phyloP scores from a whole-genome alignment of 2,329 filamentous ascomycete genomes.

The Cercospora berteroae region DNA sequence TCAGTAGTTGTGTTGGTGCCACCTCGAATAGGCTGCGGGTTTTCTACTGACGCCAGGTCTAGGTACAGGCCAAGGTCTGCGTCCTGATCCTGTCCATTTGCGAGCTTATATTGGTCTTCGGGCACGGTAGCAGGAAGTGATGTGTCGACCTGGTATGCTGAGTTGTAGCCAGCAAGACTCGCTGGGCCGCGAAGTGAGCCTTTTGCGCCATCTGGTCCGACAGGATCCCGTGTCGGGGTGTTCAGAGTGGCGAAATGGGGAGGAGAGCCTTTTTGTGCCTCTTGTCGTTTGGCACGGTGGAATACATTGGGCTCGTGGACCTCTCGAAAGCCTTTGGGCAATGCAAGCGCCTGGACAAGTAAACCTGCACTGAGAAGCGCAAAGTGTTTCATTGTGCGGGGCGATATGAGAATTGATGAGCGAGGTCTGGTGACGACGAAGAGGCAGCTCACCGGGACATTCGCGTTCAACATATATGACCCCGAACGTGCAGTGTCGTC shows the following conservation, averaged over 20 bases:
- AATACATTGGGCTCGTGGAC: constrained; percentile 6
- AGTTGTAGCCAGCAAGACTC: constrained; percentile 37
- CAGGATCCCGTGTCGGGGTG: constrained; percentile 13
- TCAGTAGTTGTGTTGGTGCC: constrained; percentile 41
- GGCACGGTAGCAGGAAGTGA: constrained; percentile 37
- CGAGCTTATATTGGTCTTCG: constrained; percentile 39
- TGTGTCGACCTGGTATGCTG: constrained; percentile 36
- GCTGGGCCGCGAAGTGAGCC: constrained; percentile 39
- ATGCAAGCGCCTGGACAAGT: constrained; percentile 1
- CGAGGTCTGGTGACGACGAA: background rate
- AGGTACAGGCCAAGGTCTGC: constrained; percentile 42
- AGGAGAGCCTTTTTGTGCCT: constrained; percentile 10
- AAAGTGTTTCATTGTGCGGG: background rate
- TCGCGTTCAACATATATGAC: background rate
- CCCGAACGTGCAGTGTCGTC: background rate
- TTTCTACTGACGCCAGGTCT: constrained; percentile 40
- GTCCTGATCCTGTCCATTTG: constrained; percentile 40
- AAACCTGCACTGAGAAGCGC: constrained; percentile 2
- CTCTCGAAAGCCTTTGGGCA: constrained; percentile 5
- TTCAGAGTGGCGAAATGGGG: constrained; percentile 22
- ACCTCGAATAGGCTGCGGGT: constrained; percentile 44
- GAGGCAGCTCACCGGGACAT: background rate
- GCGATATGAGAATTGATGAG: background rate
- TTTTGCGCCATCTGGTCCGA: constrained; percentile 37
- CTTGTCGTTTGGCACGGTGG: constrained; percentile 14